Evolutionary conservation across 1,139 yeast species (phyloP), one percentile per base, ranked within the genome.

Genomic region (Kurtzmaniella quercitrusa): DNA sequence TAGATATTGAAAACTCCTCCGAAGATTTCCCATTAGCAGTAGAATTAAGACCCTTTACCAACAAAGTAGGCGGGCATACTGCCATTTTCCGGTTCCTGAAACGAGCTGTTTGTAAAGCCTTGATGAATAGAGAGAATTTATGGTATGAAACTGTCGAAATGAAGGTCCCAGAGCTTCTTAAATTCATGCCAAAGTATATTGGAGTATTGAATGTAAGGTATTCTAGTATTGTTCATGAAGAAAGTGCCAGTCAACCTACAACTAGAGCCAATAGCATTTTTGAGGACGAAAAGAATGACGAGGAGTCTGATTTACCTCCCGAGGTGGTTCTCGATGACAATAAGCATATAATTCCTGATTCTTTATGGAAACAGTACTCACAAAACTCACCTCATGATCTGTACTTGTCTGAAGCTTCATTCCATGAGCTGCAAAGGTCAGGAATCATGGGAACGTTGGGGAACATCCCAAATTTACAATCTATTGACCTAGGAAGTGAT

Each of bases 51-150:
- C 96, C 95, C 1, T 91, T 86, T 66, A 81, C 84, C 51, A 91
- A 93, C 59, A 87, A 87, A 58, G 98, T 94, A 7, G 99, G 99
- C 9, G 99, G 99, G 0, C 99, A 94, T 60, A 93, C 97, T 0
- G 97, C 98, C 1, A 90, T 94, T 40, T 94, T 93, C 65, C 77
- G 93, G 50, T 93, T 93, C 59, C 85, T 95, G 7, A 85, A 83
- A 53, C 73, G 88, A 46, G 98, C 98, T 0, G 96, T 94, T n/a
- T 93, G 98, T 63, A 94, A 94, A 62, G 94, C 95, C 1, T 68
- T 93, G 48, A 87, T 90, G 49, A 89, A 89, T 55, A 73, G 96
- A 49, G 99, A 94, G 58, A 88, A 93, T 61, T 67, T 74, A 49
- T 91, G 95, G 84, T 94, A 94, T 62, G 98, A 94, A 61, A 80